These are phyloP conservation scores for Daldinia concentrica DNA, from an alignment of 495 filamentous ascomycete species.

Conservation along the genomic window DNA sequence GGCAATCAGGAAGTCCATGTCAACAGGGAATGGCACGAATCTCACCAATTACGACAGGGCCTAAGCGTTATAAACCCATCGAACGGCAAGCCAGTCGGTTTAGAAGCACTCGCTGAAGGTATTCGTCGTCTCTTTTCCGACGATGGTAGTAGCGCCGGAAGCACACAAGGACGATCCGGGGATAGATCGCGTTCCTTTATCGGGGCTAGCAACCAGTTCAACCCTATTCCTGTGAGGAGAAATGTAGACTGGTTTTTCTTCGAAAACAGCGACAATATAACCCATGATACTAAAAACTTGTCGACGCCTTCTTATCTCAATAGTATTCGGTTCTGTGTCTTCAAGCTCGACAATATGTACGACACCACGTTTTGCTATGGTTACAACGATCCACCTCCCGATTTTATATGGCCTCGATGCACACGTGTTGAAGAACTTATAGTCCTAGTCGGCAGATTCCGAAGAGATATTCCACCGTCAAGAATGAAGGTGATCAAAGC, in stretches of 20 bases:
- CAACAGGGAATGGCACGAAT: constrained; percentile 20
- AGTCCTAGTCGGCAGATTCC: constrained; percentile 22
- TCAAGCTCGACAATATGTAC: constrained; percentile 20
- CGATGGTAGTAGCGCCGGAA: neutral
- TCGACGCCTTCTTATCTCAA: neutral
- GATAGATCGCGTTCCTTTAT: neutral
- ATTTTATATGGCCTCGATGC: neutral
- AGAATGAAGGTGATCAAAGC: constrained; percentile 7
- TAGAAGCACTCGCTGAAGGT: neutral
- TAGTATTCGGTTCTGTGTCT: constrained; percentile 2
- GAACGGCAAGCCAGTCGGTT: neutral
- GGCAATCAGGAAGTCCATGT: constrained; percentile 7
- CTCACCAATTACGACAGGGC: constrained; percentile 4
- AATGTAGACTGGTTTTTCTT: constrained; percentile 31
- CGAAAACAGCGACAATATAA: neutral
- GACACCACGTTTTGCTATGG: neutral
- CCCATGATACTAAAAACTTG: no score
- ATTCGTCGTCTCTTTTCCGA: neutral
- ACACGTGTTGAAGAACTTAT: constrained; percentile 26
- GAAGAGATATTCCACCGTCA: constrained; percentile 9
- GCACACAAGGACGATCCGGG: neutral
- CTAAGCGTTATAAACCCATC: neutral
- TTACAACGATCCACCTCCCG: neutral
- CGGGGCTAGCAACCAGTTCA: neutral
- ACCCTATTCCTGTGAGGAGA: neutral